A percentile compares a stretch with the other conserved stretches of the same genome.
These are phyloP conservation scores for Umbilicus rupestris DNA, from an alignment of 164 flowering plant species.

Conservation along the genomic window DNA sequence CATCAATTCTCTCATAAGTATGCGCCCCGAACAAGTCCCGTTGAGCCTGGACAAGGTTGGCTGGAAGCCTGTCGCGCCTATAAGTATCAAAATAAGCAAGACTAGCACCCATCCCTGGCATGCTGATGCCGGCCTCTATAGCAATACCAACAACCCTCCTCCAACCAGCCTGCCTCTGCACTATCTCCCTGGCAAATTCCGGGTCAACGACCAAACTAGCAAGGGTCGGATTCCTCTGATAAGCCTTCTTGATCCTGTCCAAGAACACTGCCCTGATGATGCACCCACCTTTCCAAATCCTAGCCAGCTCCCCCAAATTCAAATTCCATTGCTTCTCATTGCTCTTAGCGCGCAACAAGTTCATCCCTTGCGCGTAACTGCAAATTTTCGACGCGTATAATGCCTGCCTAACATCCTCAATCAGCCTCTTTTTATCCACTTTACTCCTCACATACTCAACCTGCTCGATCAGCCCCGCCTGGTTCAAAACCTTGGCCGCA, in stretches of 20 bases:
- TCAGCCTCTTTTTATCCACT: slow-evolving; percentile 47
- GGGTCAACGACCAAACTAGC: slow-evolving; percentile 68
- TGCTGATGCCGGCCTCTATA: slow-evolving; percentile 54
- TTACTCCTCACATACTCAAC: slow-evolving; percentile 7
- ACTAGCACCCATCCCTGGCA: slow-evolving; percentile 69
- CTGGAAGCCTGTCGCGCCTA: slow-evolving; percentile 58
- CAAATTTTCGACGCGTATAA: slow-evolving; percentile 72
- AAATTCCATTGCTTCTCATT: slow-evolving; percentile 59
- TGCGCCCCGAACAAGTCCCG: slow-evolving; percentile 75
- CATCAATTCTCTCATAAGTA: slow-evolving; percentile 58
- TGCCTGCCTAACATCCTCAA: slow-evolving; percentile 67
- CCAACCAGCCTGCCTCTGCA: slow-evolving; percentile 64
- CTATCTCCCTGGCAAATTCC: slow-evolving; percentile 59
- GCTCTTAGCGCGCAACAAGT: slow-evolving; percentile 68
- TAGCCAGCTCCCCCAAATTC: slow-evolving; percentile 62
- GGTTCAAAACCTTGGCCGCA: slow-evolving; percentile 49
- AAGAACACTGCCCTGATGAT: slow-evolving; percentile 63
- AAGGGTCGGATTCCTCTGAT: slow-evolving; percentile 55
- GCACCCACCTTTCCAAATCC: slow-evolving; percentile 85
- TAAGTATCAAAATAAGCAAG: slow-evolving; percentile 69
- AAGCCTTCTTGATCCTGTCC: slow-evolving; percentile 67
- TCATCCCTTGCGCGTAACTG: slow-evolving; percentile 80
- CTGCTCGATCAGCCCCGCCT: slow-evolving; percentile 36
- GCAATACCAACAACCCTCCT: slow-evolving; percentile 60
- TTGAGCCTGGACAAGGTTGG: slow-evolving; percentile 71